Evolutionary conservation across 192 early-diverging fungal species (phyloP).

Genomic region (Linnemannia hyalina): DNA sequence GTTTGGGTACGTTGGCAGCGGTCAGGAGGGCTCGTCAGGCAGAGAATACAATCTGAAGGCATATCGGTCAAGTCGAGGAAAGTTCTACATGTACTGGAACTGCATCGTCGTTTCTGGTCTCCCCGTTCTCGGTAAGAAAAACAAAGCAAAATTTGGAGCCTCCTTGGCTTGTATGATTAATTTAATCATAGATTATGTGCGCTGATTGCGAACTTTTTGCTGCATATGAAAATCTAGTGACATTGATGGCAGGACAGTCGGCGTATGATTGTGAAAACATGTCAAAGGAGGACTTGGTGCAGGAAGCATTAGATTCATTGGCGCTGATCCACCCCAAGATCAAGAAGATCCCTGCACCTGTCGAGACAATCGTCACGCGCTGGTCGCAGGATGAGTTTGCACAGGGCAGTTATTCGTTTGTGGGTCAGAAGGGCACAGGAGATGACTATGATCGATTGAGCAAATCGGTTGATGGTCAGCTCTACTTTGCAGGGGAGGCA

Average conservation of each 20-base stretch:
- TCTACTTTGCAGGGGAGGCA: conserved; percentile 54
- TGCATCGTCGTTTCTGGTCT: conserved; percentile 34
- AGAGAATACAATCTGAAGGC: conserved; percentile 19
- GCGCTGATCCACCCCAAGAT: conserved; percentile 30
- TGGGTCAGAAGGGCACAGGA: conserved; percentile 35
- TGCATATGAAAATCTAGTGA: conserved; percentile 16
- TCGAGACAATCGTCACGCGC: conserved; percentile 40
- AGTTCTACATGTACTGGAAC: conserved; percentile 57
- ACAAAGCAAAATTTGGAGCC: neutral
- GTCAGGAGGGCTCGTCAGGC: conserved; percentile 3
- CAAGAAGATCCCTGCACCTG: conserved; percentile 18
- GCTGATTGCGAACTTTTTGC: neutral
- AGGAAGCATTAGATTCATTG: conserved; percentile 38
- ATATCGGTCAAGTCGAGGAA: conserved; percentile 47
- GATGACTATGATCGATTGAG: conserved; percentile 45
- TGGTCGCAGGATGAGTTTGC: conserved; percentile 54
- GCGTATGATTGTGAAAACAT: conserved; percentile 46
- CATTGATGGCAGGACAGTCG: conserved; percentile 51
- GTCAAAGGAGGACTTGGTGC: conserved; percentile 35
- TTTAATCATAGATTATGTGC: neutral
- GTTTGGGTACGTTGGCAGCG: conserved; percentile 48
- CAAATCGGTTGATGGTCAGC: conserved; percentile 34
- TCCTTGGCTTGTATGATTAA: too few species aligned
- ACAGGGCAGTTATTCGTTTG: conserved; percentile 50
- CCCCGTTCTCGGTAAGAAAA: conserved; percentile 36